Conservation (phyloP, 768 basidiomycete species). For the Flagelloscypha sp. region DNA sequence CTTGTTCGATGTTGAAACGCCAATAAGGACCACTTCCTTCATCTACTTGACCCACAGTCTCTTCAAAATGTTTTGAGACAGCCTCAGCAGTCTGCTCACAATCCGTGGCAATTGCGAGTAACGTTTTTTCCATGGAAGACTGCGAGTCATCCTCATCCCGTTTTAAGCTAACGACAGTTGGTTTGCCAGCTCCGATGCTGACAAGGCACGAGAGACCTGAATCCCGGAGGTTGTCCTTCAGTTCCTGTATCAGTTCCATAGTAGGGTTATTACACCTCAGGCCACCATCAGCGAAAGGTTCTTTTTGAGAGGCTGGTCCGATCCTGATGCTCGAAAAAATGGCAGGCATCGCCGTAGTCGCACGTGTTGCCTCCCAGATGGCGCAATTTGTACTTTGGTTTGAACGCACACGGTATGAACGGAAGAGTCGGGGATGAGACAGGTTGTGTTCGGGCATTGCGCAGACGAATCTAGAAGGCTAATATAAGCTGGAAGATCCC, state of each 20-base stretch:
- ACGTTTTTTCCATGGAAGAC: neutral
- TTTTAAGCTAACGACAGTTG: neutral
- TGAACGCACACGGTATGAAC: neutral
- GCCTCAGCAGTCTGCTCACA: neutral
- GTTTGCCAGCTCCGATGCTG: slow-evolving; percentile 1
- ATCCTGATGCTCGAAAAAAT: slow-evolving; percentile 8
- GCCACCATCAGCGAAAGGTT: slow-evolving; percentile 2
- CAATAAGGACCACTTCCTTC: no score
- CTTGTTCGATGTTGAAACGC: slow-evolving; percentile 4
- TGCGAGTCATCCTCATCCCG: neutral
- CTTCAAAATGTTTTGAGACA: no score
- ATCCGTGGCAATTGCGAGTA: neutral
- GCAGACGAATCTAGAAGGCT: slow-evolving; percentile 2
- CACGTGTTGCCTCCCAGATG: slow-evolving; percentile 14
- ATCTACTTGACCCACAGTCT: no score
- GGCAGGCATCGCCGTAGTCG: slow-evolving; percentile 12
- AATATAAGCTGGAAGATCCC: no score
- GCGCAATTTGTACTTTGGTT: slow-evolving; percentile 2
- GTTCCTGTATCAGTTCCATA: neutral
- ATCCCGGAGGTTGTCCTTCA: neutral
- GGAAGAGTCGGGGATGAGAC: slow-evolving; percentile 1
- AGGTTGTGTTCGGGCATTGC: slow-evolving; percentile 1
- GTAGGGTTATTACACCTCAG: slow-evolving; percentile 2
- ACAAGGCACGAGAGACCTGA: slow-evolving; percentile 1
- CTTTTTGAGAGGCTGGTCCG: neutral